These are phyloP conservation scores for Pleurotus platypus DNA, from an alignment of 768 basidiomycete genomes.

Conservation along the genomic window DNA sequence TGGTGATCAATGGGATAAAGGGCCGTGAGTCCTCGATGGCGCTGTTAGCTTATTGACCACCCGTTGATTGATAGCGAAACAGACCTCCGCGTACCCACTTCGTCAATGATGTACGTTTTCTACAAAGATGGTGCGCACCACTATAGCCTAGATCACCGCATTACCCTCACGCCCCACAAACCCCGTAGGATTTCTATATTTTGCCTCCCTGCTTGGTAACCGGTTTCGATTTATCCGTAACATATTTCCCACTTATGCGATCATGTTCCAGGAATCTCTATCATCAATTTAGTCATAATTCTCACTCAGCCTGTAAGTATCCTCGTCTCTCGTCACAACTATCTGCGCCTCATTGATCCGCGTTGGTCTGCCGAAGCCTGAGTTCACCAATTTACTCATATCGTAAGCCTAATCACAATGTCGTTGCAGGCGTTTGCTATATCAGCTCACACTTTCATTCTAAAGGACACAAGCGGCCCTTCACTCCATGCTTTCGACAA, in stretches of 20 bases:
- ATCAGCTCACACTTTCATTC: background rate
- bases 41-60: background rate
- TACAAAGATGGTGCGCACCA: constrained; percentile 1
- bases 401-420: background rate
- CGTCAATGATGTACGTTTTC: constrained; percentile 1
- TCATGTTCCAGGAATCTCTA: background rate
- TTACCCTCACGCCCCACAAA: no score
- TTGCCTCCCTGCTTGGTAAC: background rate
- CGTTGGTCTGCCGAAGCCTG: background rate
- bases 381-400: constrained; percentile 5
- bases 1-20: background rate
- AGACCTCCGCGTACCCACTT: background rate
- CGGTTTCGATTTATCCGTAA: no score
- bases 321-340: background rate
- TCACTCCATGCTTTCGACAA: constrained; percentile 4
- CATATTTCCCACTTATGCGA: no score
- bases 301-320: constrained; percentile 2
- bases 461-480: constrained; percentile 1
- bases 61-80: background rate
- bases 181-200: background rate
- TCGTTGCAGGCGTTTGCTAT: background rate
- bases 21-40: background rate
- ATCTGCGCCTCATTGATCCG: background rate
- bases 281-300: background rate
- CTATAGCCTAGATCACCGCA: no score